Percentiles rank a stretch among this genome's conserved stretches.
Evolutionary conservation across 768 basidiomycete genomes (phyloP).

Genomic region (Calocybe gangraenosa): DNA sequence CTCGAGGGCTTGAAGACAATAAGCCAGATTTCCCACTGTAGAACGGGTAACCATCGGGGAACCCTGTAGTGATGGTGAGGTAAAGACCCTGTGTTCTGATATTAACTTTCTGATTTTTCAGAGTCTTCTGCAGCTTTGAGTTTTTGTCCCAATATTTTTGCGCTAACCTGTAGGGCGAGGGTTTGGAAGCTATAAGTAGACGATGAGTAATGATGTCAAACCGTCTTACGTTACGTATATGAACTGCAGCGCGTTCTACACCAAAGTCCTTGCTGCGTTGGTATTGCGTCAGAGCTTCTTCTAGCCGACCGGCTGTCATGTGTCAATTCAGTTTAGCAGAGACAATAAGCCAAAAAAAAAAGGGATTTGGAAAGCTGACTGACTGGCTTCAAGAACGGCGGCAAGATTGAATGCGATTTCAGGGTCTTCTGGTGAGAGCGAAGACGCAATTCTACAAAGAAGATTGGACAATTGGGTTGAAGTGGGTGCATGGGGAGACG

Average conservation of each 20-base stretch:
- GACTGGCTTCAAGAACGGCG: slow-evolving; percentile 87
- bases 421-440: slow-evolving; percentile 84
- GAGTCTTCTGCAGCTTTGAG: slow-evolving; percentile 44
- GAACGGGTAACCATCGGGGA: slow-evolving; percentile 4
- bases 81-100: slow-evolving; percentile 20
- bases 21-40: slow-evolving; percentile 21
- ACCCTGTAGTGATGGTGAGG: slow-evolving; percentile 6
- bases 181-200: slow-evolving; percentile 9
- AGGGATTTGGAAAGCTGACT: slow-evolving; percentile 42
- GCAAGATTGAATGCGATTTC: slow-evolving; percentile 92
- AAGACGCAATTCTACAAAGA: slow-evolving; percentile 64
- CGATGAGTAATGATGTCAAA: slow-evolving; percentile 6
- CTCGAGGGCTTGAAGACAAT: slow-evolving; percentile 22
- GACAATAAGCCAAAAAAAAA: slow-evolving; percentile 12
- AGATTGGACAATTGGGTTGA: slow-evolving; percentile 23
- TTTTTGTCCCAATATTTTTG: slow-evolving; percentile 69
- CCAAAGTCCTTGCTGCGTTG: slow-evolving; percentile 74
- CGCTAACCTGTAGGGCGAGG: slow-evolving; percentile 56
- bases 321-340: slow-evolving; percentile 13
- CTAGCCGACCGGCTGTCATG: slow-evolving; percentile 65
- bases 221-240: slow-evolving; percentile 74
- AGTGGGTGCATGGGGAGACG: slow-evolving; percentile 18
- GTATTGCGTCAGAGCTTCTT: slow-evolving; percentile 80
- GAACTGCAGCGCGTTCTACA: slow-evolving; percentile 76
- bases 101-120: slow-evolving; percentile 31